phyloP scores from a whole-genome alignment of 2,329 filamentous ascomycete genomes.

The Talaromyces sp. region DNA sequence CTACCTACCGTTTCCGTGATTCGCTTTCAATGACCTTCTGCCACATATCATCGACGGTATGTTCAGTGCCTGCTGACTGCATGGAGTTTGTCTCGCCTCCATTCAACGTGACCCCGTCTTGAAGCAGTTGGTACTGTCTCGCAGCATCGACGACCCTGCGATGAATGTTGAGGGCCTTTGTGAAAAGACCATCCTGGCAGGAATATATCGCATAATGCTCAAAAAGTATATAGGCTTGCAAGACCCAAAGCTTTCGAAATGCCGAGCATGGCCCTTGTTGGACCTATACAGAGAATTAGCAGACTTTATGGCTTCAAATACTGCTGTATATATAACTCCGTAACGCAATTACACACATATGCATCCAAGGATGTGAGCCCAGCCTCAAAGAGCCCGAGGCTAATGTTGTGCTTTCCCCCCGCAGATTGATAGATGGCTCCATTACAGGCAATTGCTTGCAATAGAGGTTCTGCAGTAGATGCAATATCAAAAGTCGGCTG shows the following conservation, averaged over 20 bases:
- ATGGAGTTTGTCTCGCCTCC: not conserved
- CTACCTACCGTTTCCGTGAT: not conserved
- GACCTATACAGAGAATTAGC: not conserved
- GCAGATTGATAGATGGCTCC: not conserved
- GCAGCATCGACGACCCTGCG: not conserved
- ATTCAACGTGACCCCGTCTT: conserved; percentile 1
- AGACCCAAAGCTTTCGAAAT: not conserved
- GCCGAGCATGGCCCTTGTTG: not conserved
- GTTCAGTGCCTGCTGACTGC: not conserved
- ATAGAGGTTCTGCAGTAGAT: not conserved
- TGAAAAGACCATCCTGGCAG: not conserved
- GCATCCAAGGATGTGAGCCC: not conserved
- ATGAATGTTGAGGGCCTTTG: not conserved
- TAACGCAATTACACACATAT: not conserved
- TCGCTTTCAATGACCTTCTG: not conserved
- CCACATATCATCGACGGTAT: not conserved
- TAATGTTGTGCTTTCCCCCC: not conserved
- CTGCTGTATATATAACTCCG: no score
- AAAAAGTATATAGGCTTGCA: conserved; percentile 2
- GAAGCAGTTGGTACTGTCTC: not conserved
- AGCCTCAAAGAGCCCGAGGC: not conserved
- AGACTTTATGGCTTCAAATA: not conserved
- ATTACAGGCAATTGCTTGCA: conserved; percentile 2
- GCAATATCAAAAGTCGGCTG: conserved; percentile 2
- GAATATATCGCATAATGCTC: not conserved